A percentile compares a stretch with the other conserved stretches of the same genome.
Evolutionary conservation across 2,329 filamentous ascomycete genomes (phyloP).

Genomic region (Chrysoporthe austroafricana): DNA sequence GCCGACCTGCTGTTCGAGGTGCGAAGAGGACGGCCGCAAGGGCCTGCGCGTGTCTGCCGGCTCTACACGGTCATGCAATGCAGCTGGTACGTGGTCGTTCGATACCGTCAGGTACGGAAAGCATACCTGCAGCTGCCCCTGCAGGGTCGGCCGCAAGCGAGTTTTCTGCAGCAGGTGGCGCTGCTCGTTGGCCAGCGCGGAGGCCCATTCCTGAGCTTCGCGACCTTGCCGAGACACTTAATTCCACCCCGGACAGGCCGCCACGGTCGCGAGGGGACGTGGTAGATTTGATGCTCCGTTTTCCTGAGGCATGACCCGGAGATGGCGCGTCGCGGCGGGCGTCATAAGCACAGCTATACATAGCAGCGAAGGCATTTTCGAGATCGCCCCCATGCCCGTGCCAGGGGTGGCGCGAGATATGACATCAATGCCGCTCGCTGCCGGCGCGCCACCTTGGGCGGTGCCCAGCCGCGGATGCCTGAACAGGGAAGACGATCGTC

Average conservation of each 20-base stretch:
- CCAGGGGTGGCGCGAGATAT: neutral
- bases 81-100: slow-evolving; percentile 26
- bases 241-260: neutral
- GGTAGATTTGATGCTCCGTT: slow-evolving; percentile 1
- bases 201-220: neutral
- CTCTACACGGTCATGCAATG: slow-evolving; percentile 22
- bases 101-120: slow-evolving; percentile 22
- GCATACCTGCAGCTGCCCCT: slow-evolving; percentile 17
- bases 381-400: neutral
- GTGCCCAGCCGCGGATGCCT: neutral
- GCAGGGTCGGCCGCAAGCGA: slow-evolving; percentile 22
- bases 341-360: neutral
- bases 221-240: slow-evolving; percentile 8
- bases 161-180: neutral
- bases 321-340: neutral
- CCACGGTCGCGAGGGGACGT: neutral
- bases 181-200: neutral
- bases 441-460: neutral
- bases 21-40: neutral
- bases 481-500: slow-evolving; percentile 1
- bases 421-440: slow-evolving; percentile 1
- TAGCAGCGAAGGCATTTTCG: neutral
- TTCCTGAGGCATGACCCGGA: neutral
- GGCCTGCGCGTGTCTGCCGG: neutral
- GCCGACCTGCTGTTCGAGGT: neutral